These are phyloP conservation scores for Pichia ethanolica DNA, from an alignment of 805 yeast genomes.

Conservation along the genomic window DNA sequence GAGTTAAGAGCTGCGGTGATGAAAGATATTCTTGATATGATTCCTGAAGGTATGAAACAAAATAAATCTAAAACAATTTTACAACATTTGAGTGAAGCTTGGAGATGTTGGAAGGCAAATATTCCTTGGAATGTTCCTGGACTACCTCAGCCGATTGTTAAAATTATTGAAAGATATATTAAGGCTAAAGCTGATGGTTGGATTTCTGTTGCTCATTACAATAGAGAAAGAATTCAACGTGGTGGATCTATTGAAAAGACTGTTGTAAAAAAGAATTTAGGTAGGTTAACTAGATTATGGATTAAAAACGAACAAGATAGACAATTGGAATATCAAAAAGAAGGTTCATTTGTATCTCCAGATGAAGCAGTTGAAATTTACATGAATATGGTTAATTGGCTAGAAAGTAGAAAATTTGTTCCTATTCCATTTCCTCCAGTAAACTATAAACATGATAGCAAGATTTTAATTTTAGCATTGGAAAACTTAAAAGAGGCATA, in stretches of 20 bases:
- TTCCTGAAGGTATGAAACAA: conserved; percentile 88
- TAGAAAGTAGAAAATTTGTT: conserved; percentile 72
- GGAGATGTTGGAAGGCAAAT: conserved; percentile 99
- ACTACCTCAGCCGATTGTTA: conserved; percentile 82
- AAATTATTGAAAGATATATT: conserved; percentile 80
- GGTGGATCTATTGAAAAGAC: conserved; percentile 96
- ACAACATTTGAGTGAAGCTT: conserved; percentile 94
- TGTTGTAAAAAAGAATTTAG: conserved; percentile 86
- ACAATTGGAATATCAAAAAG: conserved; percentile 68
- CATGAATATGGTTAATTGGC: conserved; percentile 85
- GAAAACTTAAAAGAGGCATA: conserved; percentile 82
- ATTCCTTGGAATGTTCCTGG: conserved; percentile 98
- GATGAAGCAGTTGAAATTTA: conserved; percentile 84
- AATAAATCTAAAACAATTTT: conserved; percentile 78
- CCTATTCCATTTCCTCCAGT: conserved; percentile 93
- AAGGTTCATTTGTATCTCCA: conserved; percentile 82
- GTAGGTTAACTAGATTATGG: conserved; percentile 89
- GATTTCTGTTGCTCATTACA: conserved; percentile 88
- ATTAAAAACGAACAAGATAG: conserved; percentile 85
- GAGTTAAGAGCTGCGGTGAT: conserved; percentile 90
- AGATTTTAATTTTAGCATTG: conserved; percentile 78
- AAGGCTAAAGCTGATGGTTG: conserved; percentile 96
- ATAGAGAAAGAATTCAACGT: conserved; percentile 76
- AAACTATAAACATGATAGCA: conserved; percentile 88
- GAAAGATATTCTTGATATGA: conserved; percentile 95